phyloP scores from a whole-genome alignment of 2,329 filamentous ascomycete genomes.

The Fusarium caatingaense region DNA sequence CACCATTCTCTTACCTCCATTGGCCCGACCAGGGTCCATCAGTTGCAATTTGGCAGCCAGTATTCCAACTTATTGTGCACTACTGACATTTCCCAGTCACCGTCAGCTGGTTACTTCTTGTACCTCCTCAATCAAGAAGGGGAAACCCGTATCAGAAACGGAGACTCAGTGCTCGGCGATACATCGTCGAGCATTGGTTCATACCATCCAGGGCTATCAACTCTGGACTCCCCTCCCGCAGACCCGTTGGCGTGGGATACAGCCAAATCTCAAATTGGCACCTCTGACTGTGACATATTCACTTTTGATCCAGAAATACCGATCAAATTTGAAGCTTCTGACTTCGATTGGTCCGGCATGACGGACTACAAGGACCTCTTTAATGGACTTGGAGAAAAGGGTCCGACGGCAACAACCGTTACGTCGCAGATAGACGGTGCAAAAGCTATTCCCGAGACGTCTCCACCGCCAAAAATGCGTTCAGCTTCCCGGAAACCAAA shows the following conservation, averaged over 20 bases:
- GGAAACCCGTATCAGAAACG: background rate
- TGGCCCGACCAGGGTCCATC: no score
- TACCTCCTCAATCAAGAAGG: background rate
- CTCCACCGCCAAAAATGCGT: background rate
- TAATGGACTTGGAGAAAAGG: background rate
- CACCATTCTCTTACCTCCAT: background rate
- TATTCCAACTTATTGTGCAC: background rate
- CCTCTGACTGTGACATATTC: background rate
- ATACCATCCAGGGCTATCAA: background rate
- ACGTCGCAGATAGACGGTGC: fast-evolving
- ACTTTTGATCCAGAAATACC: background rate
- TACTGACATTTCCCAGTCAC: background rate
- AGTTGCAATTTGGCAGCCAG: background rate
- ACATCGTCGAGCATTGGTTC: background rate
- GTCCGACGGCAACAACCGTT: background rate
- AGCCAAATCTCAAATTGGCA: background rate
- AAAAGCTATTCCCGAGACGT: fast-evolving
- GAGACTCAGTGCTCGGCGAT: background rate
- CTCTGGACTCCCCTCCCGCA: background rate
- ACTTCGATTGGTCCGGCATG: background rate
- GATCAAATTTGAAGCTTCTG: background rate
- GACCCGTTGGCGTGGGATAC: background rate
- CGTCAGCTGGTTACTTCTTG: background rate
- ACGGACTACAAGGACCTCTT: background rate
- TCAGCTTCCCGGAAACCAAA: background rate